phyloP scores from a whole-genome alignment of 73 alveolate genomes.

The Tetrahymena elliotti region DNA sequence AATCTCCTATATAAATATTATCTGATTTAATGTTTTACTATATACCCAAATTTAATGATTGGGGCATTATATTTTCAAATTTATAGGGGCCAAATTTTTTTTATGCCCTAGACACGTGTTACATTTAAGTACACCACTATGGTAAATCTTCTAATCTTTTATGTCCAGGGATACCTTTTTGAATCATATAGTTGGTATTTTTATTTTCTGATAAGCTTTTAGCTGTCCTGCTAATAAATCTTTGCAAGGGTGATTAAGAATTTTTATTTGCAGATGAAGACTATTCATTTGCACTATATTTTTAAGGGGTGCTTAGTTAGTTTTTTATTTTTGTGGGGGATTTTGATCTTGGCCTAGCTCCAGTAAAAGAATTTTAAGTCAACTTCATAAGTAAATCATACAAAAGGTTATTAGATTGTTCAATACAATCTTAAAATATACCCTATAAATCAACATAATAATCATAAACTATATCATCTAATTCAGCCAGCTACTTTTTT shows the following conservation, averaged over 20 bases:
- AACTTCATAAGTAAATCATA: not conserved
- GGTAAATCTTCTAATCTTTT: not conserved
- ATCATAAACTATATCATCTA: not conserved
- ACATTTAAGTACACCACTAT: not conserved
- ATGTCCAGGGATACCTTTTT: not conserved
- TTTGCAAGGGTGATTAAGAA: not conserved
- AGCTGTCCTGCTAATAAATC: not conserved
- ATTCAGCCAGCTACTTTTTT: not conserved
- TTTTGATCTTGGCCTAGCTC: not conserved
- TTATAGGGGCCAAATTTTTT: not conserved
- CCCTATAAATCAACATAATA: not conserved
- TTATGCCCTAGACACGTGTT: not conserved
- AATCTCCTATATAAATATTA: constrained; percentile 6
- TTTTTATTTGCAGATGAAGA: not conserved
- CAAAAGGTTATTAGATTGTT: not conserved
- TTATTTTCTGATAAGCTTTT: not conserved
- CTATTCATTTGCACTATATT: not conserved
- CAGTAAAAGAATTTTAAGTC: not conserved
- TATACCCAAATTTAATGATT: not conserved
- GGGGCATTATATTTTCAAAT: not conserved
- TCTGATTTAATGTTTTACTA: not conserved
- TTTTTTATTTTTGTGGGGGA: not conserved
- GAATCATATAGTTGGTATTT: not conserved
- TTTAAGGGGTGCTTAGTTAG: not conserved
- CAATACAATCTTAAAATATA: not conserved